Evolutionary conservation across 2,329 filamentous ascomycete genomes (phyloP), one percentile per base, ranked within the genome.

Genomic region (Exophiala sideris): DNA sequence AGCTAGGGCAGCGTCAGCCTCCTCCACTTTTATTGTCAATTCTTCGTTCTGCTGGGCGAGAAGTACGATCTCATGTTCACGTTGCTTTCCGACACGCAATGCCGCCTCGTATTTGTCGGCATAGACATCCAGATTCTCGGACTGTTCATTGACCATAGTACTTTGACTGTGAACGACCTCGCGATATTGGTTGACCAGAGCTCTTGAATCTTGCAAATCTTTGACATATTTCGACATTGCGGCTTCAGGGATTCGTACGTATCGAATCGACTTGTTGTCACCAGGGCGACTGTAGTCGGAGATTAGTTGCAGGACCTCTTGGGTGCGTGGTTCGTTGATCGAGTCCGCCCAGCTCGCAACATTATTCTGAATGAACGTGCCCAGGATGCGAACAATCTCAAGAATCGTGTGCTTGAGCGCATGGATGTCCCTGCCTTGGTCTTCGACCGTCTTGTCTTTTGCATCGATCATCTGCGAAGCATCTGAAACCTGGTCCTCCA

Each of bases 221-320:
- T 16, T 18, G 4, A 20, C 38, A 44, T 55, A 48, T 29, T 50
- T 45, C 18, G 48, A 32, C 36, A 60, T 45, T 8, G 52, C 55
- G n/a, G 41, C 42, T 42, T 59, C 54, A n/a, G 54, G 54, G 11
- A 61, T 41, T 3, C 59, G 57, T 9, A 61, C 32, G 45, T 57
- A 57, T 24, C 29, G 46, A 24, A 54, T 34, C 8, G 44, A 14
- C 10, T 14, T 29, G n/a, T 44, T 14, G 42, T 41, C 39, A 10
- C 33, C 46, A n/a, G 21, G 16, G 10, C 18, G 42, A 16, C 52
- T 21, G 48, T 61, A 59, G 35, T 61, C 59, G 18, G 50, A 40
- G n/a, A 61, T 49, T 18, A 61, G 40, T 29, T 52, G 52, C 29
- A 59, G 51, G 29, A 61, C 54, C 18, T 61, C 44, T 41, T 57